Conservation (phyloP, 2,329 filamentous ascomycete species). For the Lecanoromycetidae sp. region DNA sequence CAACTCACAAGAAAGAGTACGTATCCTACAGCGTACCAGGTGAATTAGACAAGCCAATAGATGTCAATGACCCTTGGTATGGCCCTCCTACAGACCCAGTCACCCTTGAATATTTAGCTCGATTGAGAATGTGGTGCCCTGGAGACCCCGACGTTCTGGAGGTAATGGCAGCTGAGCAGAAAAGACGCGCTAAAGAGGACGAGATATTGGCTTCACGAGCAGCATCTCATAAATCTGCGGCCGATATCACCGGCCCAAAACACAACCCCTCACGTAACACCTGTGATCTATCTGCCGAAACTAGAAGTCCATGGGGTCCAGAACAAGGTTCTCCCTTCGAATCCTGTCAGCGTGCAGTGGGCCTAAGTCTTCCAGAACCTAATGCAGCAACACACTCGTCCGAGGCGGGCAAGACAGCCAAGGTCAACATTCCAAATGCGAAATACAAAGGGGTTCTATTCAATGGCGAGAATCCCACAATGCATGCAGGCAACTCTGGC, state of each 20-base stretch:
- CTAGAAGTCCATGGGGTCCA: constrained; percentile 5
- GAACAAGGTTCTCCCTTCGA: background rate
- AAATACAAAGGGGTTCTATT: background rate
- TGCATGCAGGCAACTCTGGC: no score
- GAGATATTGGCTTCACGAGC: no score
- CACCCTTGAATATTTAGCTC: background rate
- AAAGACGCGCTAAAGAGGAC: background rate
- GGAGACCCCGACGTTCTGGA: background rate
- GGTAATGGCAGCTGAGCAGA: background rate
- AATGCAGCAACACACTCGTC: no score
- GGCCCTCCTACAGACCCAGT: background rate
- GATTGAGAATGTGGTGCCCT: background rate
- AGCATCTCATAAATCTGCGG: no score
- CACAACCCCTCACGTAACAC: no score
- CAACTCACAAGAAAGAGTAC: no score
- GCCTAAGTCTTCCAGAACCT: no score
- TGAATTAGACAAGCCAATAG: background rate
- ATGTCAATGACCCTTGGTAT: background rate
- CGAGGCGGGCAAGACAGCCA: background rate
- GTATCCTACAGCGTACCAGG: no score
- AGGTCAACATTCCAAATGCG: constrained; percentile 5
- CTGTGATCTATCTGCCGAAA: background rate
- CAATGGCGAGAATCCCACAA: background rate
- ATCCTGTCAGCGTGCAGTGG: no score
- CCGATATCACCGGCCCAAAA: no score